Evolutionary conservation across 1,284 basidiomycete species (phyloP).

Genomic region (Ceratobasidium sp.): DNA sequence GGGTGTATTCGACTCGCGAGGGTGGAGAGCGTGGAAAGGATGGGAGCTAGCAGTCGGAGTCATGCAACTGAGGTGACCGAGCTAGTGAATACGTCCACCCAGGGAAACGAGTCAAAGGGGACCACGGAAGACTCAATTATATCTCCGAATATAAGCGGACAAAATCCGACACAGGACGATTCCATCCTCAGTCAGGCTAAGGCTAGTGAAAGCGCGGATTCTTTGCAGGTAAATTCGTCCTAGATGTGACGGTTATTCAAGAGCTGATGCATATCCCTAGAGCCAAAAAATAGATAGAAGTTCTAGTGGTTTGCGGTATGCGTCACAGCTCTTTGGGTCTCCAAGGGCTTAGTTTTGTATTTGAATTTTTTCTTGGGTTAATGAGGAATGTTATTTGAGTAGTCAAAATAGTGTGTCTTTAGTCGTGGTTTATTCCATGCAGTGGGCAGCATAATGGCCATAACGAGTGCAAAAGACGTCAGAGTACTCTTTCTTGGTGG

Average conservation of each 20-base stretch:
- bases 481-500: not conserved
- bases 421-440: no score
- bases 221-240: not conserved
- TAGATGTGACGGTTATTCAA: not conserved
- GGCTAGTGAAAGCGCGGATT: slow-evolving; percentile 17
- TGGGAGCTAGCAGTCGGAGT: not conserved
- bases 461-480: no score
- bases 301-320: slow-evolving; percentile 35
- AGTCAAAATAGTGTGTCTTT: no score
- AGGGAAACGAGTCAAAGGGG: not conserved
- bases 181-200: not conserved
- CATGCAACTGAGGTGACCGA: not conserved
- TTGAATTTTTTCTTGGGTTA: not conserved
- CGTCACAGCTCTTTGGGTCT: slow-evolving; percentile 29
- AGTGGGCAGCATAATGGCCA: no score
- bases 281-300: slow-evolving; percentile 15
- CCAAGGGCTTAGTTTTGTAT: not conserved
- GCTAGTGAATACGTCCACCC: not conserved
- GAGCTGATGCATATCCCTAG: not conserved
- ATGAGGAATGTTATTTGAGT: not conserved
- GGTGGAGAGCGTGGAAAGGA: not conserved
- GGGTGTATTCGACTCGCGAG: slow-evolving; percentile 19
- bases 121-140: slow-evolving; percentile 28
- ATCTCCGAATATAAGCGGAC: slow-evolving; percentile 9
- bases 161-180: slow-evolving; percentile 1